Percentiles rank a stretch among this genome's conserved stretches.
phyloP scores from a whole-genome alignment of 2,329 filamentous ascomycete genomes.

The Aspergillus amoenus region DNA sequence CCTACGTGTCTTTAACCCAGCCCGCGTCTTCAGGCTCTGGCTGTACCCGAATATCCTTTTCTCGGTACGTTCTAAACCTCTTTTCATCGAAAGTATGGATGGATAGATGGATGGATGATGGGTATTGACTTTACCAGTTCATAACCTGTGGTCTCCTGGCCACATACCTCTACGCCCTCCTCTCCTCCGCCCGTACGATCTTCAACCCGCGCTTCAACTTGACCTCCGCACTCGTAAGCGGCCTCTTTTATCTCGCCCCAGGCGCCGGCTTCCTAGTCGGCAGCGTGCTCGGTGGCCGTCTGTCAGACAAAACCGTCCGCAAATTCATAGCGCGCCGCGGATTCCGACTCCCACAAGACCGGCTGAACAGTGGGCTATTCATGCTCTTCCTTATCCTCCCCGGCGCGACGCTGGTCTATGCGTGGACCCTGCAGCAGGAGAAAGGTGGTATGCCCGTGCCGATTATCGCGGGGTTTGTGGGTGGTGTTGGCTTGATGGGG shows the following conservation, averaged over 20 bases:
- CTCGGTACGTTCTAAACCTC: conserved; percentile 43
- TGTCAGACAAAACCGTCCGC: conserved; percentile 66
- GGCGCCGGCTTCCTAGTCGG: conserved; percentile 68
- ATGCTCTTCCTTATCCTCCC: conserved; percentile 61
- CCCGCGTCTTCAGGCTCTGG: conserved; percentile 60
- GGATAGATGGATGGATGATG: background rate
- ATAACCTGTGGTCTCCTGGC: conserved; percentile 52
- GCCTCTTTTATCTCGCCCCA: conserved; percentile 73
- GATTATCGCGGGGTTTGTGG: conserved; percentile 69
- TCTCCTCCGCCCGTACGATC: conserved; percentile 69
- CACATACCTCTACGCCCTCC: conserved; percentile 70
- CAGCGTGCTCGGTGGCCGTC: conserved; percentile 67
- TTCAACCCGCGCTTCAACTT: conserved; percentile 72
- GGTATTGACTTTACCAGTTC: conserved; percentile 22
- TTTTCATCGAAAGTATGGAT: background rate
- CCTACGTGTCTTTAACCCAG: conserved; percentile 58
- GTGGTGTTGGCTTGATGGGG: conserved; percentile 70
- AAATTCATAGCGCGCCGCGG: conserved; percentile 63
- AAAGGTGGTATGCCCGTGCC: conserved; percentile 58
- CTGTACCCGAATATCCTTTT: conserved; percentile 68
- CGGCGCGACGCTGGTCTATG: conserved; percentile 65
- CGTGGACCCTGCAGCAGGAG: conserved; percentile 60
- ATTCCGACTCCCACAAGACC: conserved; percentile 65
- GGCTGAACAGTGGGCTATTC: conserved; percentile 59
- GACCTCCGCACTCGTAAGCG: conserved; percentile 63